A percentile compares a stretch with the other conserved stretches of the same genome.
These are phyloP conservation scores for Colletotrichum simmondsii DNA, from an alignment of 2,329 filamentous ascomycete genomes.

Conservation along the genomic window DNA sequence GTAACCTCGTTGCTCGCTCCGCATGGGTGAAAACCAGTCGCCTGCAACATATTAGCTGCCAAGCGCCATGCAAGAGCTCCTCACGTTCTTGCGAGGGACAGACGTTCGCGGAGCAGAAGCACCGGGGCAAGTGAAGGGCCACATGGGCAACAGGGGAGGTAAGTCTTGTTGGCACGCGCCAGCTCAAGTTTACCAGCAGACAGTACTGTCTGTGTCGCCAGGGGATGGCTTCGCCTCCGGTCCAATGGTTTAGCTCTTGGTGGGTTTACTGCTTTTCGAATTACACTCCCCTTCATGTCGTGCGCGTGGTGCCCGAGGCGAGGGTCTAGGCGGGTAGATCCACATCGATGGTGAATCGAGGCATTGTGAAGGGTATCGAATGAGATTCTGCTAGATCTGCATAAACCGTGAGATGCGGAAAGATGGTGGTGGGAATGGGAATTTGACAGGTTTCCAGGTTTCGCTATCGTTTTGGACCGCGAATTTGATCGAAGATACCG, in stretches of 20 bases:
- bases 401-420: constrained; percentile 18
- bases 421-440: neutral
- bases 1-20: neutral
- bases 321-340: neutral
- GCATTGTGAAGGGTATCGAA: neutral
- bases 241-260: neutral
- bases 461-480: neutral
- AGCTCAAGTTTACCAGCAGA: neutral
- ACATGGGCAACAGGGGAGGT: neutral
- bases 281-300: constrained; percentile 24
- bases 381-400: constrained; percentile 1
- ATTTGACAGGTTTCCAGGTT: constrained; percentile 7
- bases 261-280: neutral
- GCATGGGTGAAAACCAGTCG: neutral
- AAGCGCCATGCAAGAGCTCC: neutral
- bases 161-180: neutral
- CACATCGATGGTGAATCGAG: neutral
- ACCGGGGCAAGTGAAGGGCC: neutral
- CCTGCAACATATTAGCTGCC: neutral
- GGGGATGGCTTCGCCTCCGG: neutral
- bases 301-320: constrained; percentile 1
- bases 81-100: neutral
- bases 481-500: neutral
- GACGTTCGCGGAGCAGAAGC: neutral
- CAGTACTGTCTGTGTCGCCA: neutral